phyloP scores from a whole-genome alignment of 495 filamentous ascomycete species.

The Xylaria scruposa region DNA sequence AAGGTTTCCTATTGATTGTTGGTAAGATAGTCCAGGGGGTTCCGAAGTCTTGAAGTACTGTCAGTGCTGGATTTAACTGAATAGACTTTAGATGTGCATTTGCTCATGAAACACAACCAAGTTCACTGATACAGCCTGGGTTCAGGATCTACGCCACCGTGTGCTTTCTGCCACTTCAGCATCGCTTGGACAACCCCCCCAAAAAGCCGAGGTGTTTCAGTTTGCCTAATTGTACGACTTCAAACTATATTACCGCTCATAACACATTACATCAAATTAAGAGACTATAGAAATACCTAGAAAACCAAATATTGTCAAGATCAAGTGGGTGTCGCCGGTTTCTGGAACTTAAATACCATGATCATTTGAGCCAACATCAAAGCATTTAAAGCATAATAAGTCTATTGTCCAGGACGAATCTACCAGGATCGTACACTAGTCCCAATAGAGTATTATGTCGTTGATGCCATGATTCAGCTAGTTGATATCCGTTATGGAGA shows the following conservation, averaged over 20 bases:
- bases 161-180: not conserved
- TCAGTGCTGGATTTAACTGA: not conserved
- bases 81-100: not conserved
- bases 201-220: not conserved
- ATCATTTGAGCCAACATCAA: too few species aligned
- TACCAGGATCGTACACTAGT: too few species aligned
- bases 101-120: slow-evolving; percentile 14
- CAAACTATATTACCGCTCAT: not conserved
- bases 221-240: not conserved
- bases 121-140: slow-evolving; percentile 2
- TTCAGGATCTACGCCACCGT: not conserved
- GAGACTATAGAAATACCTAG: not conserved
- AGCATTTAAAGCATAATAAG: too few species aligned
- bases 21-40: not conserved
- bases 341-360: not conserved
- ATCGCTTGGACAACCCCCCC: not conserved
- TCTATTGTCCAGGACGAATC: too few species aligned
- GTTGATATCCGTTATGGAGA: too few species aligned
- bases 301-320: not conserved
- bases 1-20: not conserved
- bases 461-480: too few species aligned
- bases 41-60: not conserved
- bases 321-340: not conserved
- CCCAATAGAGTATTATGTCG: too few species aligned
- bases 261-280: not conserved